Evolutionary conservation across 768 basidiomycete genomes (phyloP).

Genomic region (Rhizopogon roseolus): DNA sequence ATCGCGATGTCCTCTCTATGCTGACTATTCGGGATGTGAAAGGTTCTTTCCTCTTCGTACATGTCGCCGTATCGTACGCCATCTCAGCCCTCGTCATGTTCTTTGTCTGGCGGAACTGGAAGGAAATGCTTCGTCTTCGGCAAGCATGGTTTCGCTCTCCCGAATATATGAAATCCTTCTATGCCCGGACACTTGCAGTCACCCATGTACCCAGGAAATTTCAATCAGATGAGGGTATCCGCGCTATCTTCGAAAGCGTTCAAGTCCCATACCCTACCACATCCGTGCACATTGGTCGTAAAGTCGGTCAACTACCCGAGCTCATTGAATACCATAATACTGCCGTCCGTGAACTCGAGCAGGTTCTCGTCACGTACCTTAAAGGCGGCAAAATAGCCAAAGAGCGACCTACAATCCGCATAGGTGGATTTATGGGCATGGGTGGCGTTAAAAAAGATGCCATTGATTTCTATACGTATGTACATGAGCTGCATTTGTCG

Average conservation of each 20-base stretch:
- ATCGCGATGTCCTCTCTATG: constrained; percentile 65
- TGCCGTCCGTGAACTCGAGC: constrained; percentile 91
- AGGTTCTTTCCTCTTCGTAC: constrained; percentile 72
- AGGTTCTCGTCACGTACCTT: constrained; percentile 84
- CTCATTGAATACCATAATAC: constrained; percentile 90
- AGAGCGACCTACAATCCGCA: constrained; percentile 74
- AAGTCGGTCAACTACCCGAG: constrained; percentile 84
- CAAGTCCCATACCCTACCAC: constrained; percentile 88
- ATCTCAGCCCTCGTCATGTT: constrained; percentile 72
- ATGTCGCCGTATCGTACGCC: constrained; percentile 79
- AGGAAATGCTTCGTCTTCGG: constrained; percentile 72
- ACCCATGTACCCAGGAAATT: constrained; percentile 72
- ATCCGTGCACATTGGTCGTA: constrained; percentile 83
- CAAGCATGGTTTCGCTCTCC: constrained; percentile 86
- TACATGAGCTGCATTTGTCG: constrained; percentile 9
- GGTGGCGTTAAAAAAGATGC: constrained; percentile 87
- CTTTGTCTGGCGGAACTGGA: constrained; percentile 74
- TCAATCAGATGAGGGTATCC: constrained; percentile 84
- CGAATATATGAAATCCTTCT: constrained; percentile 86
- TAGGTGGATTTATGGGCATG: constrained; percentile 77
- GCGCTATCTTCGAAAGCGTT: constrained; percentile 65
- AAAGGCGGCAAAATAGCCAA: constrained; percentile 76
- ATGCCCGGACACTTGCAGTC: constrained; percentile 87
- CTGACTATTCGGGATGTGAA: constrained; percentile 83
- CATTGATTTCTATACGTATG: constrained; percentile 90